A percentile compares a stretch with the other conserved stretches of the same genome.
Conservation (phyloP, 1,284 basidiomycete species). For the Naganishia albida region DNA sequence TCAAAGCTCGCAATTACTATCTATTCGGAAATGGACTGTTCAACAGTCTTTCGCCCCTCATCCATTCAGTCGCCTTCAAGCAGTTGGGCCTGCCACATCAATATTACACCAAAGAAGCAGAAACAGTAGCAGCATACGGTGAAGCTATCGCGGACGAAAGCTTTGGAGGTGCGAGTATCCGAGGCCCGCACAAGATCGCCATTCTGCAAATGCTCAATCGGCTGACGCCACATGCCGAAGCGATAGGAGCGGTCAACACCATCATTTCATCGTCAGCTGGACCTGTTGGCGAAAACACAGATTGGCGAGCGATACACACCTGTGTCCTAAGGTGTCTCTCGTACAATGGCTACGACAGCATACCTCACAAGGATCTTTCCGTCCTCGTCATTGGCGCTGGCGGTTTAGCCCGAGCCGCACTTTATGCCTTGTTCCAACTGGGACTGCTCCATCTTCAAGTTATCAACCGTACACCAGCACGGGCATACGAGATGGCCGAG, state of each 20-base stretch:
- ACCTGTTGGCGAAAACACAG: conserved; percentile 81
- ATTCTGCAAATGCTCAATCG: conserved; percentile 72
- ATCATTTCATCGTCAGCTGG: conserved; percentile 63
- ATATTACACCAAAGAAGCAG: conserved; percentile 74
- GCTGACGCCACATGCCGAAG: conserved; percentile 70
- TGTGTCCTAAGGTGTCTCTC: conserved; percentile 51
- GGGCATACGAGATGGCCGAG: conserved; percentile 25
- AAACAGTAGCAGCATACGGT: conserved; percentile 63
- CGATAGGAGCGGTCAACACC: conserved; percentile 85
- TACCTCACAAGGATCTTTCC: conserved; percentile 44
- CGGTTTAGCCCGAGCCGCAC: conserved; percentile 80
- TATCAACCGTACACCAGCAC: conserved; percentile 70
- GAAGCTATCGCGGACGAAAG: conserved; percentile 63
- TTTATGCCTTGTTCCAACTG: conserved; percentile 73
- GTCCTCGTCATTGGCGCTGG: conserved; percentile 81
- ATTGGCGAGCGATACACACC: conserved; percentile 76
- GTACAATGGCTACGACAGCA: conserved; percentile 26
- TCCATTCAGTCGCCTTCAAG: conserved; percentile 83
- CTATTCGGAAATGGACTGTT: conserved; percentile 81
- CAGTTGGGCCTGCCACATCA: conserved; percentile 74
- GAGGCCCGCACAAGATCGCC: conserved; percentile 83
- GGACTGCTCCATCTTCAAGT: conserved; percentile 70
- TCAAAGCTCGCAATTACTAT: conserved; percentile 69
- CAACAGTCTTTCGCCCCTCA: conserved; percentile 80
- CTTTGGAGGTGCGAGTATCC: conserved; percentile 91